Evolutionary conservation across 2,329 filamentous ascomycete species (phyloP).

Genomic region (Alternaria novae-zelandiae): DNA sequence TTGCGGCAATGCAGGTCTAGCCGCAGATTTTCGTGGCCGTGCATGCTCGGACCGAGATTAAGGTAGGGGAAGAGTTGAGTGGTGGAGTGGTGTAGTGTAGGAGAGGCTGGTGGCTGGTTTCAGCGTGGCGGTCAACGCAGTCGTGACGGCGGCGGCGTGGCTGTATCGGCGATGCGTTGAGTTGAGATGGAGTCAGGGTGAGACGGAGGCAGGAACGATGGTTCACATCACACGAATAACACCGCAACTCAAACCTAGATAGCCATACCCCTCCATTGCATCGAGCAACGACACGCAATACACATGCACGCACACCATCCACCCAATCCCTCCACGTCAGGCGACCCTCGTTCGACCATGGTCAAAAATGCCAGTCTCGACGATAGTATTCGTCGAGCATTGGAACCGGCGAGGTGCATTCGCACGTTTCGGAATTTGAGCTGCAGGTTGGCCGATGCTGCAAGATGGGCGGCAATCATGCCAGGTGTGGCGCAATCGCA

Average conservation of each 20-base stretch:
- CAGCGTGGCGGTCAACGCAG: background rate
- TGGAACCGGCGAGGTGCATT: slow-evolving; percentile 17
- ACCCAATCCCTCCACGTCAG: background rate
- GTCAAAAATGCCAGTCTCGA: background rate
- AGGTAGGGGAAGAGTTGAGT: background rate
- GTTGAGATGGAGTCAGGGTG: background rate
- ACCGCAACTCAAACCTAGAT: background rate
- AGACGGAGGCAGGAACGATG: background rate
- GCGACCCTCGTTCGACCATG: background rate
- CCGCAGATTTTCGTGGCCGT: slow-evolving; percentile 14
- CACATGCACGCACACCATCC: background rate
- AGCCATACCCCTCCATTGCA: background rate
- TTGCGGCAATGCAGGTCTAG: slow-evolving; percentile 17
- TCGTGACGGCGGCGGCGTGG: background rate
- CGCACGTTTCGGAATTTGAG: slow-evolving; percentile 7
- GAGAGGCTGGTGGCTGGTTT: slow-evolving; percentile 4
- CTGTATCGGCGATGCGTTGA: background rate
- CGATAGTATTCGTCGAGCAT: background rate
- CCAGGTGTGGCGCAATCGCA: slow-evolving; percentile 13
- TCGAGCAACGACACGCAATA: background rate
- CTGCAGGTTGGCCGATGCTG: slow-evolving; percentile 12
- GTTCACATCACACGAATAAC: background rate
- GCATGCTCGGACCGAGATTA: slow-evolving; percentile 6
- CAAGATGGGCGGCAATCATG: slow-evolving; percentile 2
- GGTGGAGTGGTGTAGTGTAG: background rate